phyloP scores from a whole-genome alignment of 129 eudicot species.

The Flaveria sonorensis region DNA sequence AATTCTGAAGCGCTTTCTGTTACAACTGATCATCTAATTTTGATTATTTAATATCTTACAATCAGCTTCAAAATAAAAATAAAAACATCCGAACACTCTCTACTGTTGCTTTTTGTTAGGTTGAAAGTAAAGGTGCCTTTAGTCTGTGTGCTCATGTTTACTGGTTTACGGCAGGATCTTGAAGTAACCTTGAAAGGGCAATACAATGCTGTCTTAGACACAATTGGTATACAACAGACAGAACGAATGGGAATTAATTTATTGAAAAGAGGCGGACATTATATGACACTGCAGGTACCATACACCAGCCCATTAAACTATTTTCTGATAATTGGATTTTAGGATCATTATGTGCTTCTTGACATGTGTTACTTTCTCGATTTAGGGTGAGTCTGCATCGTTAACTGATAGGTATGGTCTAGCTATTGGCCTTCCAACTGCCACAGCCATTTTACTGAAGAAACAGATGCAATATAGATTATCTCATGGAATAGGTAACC shows the following conservation, averaged over 20 bases:
- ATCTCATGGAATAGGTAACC: conserved; percentile 93
- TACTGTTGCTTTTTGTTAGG: not conserved
- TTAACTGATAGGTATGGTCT: conserved; percentile 84
- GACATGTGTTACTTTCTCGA: conserved; percentile 20
- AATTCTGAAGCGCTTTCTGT: not conserved
- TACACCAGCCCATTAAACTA: not conserved
- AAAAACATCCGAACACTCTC: conserved; percentile 4
- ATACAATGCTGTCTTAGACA: conserved; percentile 93
- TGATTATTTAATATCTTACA: conserved; percentile 11
- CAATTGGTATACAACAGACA: conserved; percentile 84
- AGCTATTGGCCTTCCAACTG: conserved; percentile 73
- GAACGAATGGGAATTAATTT: conserved; percentile 72
- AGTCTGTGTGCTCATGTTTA: conserved; percentile 21
- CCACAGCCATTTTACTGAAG: conserved; percentile 72
- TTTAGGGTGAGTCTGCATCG: conserved; percentile 94
- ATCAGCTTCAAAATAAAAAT: not conserved
- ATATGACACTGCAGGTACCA: conserved; percentile 92
- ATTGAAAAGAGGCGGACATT: conserved; percentile 88
- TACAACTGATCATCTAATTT: not conserved
- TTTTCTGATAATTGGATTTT: not conserved
- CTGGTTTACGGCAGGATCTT: conserved; percentile 49
- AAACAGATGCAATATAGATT: conserved; percentile 73
- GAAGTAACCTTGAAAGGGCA: conserved; percentile 73
- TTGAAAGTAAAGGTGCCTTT: not conserved
- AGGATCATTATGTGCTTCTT: not conserved